Conservation (phyloP, 2,329 filamentous ascomycete genomes). For the Colletotrichum endophyticum region DNA sequence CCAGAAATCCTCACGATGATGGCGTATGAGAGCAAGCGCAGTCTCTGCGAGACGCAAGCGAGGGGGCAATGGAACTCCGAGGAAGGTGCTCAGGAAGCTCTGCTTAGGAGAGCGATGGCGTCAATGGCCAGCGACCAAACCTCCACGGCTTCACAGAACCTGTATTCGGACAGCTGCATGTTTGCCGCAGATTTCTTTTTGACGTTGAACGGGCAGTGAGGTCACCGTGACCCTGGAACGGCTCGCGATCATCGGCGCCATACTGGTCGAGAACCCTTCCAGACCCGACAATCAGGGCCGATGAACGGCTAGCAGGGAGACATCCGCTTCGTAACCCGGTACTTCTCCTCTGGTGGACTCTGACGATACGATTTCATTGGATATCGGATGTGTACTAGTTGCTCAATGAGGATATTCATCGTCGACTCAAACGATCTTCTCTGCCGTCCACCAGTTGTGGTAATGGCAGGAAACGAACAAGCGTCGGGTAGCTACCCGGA, state of each 20-base stretch:
- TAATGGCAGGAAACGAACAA: not conserved
- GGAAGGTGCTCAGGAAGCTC: not conserved
- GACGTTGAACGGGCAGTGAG: not conserved
- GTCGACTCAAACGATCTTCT: not conserved
- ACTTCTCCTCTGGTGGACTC: not conserved
- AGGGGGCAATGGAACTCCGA: not conserved
- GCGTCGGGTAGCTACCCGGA: not conserved
- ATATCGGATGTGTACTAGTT: not conserved
- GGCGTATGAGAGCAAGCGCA: not conserved
- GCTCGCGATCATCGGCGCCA: not conserved
- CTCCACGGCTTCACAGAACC: not conserved
- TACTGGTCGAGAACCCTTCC: not conserved
- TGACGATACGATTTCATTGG: not conserved
- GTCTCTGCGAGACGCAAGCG: not conserved
- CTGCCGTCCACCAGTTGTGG: not conserved
- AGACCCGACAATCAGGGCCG: slow-evolving; percentile 9
- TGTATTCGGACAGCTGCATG: not conserved
- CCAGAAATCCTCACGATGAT: not conserved
- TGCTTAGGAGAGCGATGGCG: not conserved
- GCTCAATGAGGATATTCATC: not conserved
- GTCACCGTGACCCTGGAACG: not conserved
- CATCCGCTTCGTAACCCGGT: not conserved
- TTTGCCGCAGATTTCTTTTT: not conserved
- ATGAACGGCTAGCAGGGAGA: not conserved
- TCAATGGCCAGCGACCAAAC: not conserved